Base-by-base conservation (phyloP, 148 eudicot species). In the Chenopodium quinoa region DNA sequence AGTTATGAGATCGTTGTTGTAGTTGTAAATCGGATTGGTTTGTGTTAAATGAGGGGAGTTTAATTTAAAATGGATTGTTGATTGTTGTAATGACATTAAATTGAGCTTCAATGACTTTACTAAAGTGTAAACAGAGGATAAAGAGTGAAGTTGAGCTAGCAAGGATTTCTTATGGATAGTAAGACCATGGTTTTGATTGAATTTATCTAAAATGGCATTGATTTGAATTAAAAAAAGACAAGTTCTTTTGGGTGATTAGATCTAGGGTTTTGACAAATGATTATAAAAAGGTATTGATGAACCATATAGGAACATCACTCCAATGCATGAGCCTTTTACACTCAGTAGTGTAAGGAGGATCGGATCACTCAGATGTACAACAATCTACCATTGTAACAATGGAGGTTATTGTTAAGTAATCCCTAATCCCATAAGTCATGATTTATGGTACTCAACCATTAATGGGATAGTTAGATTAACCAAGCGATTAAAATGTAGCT, bases 191-290 rank as follows among this genome's bases (percentile, higher is more conserved):
- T 9, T 67, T 67, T 9, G 19, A 67, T 67, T 25, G 37, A 5
- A n/a, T 67, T 29, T 11, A 17, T 27, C 1, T 25, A 3, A 52
- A 52, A 2, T 52, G 56, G 2, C 3, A 2, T 67, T 67, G 29
- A 5, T 67, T n/a, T 71, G 10, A 37, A 37, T 37, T 6, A 37
- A 37, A 37, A 37, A 72, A 72, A 72, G 31, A 37, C 29, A 75
- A 62, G 11, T 31, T 31, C 10, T 64, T 27, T 32, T 40, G 25
- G 58, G 34, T 44, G 60, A 67, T 88, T 75, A 83, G 91, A 82
- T 90, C 86, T 86, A 79, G 81, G 79, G 79, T 78, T 84, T 31
- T 77, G 50, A 47, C 60, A 63, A 34, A 16, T 62, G 6, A 34
- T 19, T 17, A 19, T 11, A 4, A 25, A 66, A 63, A n/a, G 50